Evolutionary conservation across 2,329 filamentous ascomycete genomes (phyloP), one percentile per base, ranked within the genome.

Genomic region (Stemphylium vesicarium): DNA sequence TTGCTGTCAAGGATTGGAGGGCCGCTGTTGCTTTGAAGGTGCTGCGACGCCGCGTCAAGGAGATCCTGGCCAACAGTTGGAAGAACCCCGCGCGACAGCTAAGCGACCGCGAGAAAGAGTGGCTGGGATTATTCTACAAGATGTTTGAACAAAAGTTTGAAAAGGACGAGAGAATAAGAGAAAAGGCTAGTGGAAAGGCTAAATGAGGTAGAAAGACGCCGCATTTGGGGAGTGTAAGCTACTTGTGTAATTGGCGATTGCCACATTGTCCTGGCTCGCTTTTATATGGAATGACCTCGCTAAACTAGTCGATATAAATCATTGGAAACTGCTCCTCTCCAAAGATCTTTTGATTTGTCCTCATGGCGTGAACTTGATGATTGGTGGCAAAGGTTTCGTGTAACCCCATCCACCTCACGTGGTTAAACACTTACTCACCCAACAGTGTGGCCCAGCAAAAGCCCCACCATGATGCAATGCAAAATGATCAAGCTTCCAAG

Each of bases 21-120:
- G 88, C 88, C 0, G 88, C 95, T 82, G 84, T 96, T 32, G 92
- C 89, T n/a, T 79, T 99, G 69, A 97, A 97, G 77, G 85, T 87
- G 5, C 79, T 98, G 48, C 85, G 92, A 16, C 80, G 82, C 2
- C 84, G 89, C 22, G 80, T 96, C 15, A 86, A 88, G 61, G 92
- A 96, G 62, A 84, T 96, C 36, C 80, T 96, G 41, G 85, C 85
- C 0, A 82, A 84, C 26, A 83, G 85, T 18, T 92, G 96, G 78
- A 89, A 86, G 75, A 74, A 71, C 36, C 77, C 79, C 4, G 75
- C 75, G 1, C 60, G 75, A 15, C 70, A 73, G 44, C 18, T 81
- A 50, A 70, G 69, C 2, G 73, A 73, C 38, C 71, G 75, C 36
- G 74, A 79, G 58, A 71, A 60, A 50, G 70, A 76, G 54, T 81